A percentile compares a stretch with the other conserved stretches of the same genome.
These are phyloP conservation scores for Metschnikowia sp. DNA, from an alignment of 805 yeast genomes.

Conservation along the genomic window DNA sequence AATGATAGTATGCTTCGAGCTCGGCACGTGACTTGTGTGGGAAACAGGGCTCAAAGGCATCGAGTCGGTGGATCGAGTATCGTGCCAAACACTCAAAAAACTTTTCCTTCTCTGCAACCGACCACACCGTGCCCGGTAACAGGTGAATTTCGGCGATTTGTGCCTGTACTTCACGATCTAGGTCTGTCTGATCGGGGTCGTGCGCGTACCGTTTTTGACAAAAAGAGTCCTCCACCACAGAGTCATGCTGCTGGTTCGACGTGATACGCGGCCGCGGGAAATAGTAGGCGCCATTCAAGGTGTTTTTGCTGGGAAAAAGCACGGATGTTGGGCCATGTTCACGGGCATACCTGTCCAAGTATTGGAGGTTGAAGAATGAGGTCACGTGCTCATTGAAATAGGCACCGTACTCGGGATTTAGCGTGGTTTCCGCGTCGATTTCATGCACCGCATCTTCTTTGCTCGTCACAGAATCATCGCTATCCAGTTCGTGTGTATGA, in stretches of 20 bases:
- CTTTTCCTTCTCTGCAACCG: slow-evolving; percentile 43
- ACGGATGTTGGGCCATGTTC: neutral
- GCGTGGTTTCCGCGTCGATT: no score
- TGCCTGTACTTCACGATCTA: neutral
- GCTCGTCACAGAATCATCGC: no score
- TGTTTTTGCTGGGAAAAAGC: slow-evolving; percentile 13
- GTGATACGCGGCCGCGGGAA: slow-evolving; percentile 1
- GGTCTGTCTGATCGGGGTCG: neutral
- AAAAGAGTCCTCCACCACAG: neutral
- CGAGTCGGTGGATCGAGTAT: slow-evolving; percentile 46
- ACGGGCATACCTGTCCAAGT: neutral
- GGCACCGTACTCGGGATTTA: neutral
- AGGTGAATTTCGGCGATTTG: neutral
- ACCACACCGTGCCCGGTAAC: slow-evolving; percentile 43
- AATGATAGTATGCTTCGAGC: slow-evolving; percentile 42
- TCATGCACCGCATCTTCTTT: no score
- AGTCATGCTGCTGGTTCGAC: neutral
- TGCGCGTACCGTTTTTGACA: no score
- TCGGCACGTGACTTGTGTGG: slow-evolving; percentile 43
- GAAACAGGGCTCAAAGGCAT: slow-evolving; percentile 35
- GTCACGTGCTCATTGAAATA: slow-evolving; percentile 11
- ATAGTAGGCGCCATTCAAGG: slow-evolving; percentile 9
- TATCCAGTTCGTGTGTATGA: no score
- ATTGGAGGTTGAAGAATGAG: slow-evolving; percentile 9
- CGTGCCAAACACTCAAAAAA: slow-evolving; percentile 51